Base-by-base conservation (phyloP, 208 protist species). In the Spongospora subterranea region DNA sequence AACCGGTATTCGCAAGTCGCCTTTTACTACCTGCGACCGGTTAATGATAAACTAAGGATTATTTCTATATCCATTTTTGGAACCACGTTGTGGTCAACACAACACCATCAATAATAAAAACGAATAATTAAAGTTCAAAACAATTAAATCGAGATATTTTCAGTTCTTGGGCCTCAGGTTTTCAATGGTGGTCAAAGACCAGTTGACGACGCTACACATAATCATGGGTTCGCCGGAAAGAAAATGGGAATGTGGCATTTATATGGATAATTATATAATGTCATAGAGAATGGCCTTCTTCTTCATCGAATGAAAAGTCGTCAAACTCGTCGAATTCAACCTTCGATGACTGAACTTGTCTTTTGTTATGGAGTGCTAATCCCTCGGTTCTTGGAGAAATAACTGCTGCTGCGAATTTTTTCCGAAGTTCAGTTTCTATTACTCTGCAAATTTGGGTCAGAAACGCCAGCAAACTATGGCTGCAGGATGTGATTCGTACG, bases 11-110 rank as follows among this genome's bases (percentile, higher is more conserved):
- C 29, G 54, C 54, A 65, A 65, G 54, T 65, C 54, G 54, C 54
- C 54, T 65, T 65, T 65, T 65, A 65, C 54, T 65, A 65, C 54
- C 54, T 65, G 54, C 54, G 29, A 65, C 54, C 54, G 54, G 17
- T 65, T 65, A 65, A 29, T 29, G 29, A 29, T 32, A 29, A 17
- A 29, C 54, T 65, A 17, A 65, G 29, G 54, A 65, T 65, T 65
- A 29, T 29, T n/a, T 65, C 54, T 65, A 29, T 32, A 65, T 17
- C 54, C 20, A 65, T 65, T 65, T 65, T 65, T 65, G 54, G 54
- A 65, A 65, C 54, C 54, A 65, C 54, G 54, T 65, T 65, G 54
- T 65, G 17, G 54, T 65, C 54, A 65, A 65, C 54, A 17, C 17
- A 17, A 65, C 54, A 65, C 17, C 54, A 65, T 29, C 54, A 29